phyloP scores from a whole-genome alignment of 768 basidiomycete genomes.

The Suillus alpinus region DNA sequence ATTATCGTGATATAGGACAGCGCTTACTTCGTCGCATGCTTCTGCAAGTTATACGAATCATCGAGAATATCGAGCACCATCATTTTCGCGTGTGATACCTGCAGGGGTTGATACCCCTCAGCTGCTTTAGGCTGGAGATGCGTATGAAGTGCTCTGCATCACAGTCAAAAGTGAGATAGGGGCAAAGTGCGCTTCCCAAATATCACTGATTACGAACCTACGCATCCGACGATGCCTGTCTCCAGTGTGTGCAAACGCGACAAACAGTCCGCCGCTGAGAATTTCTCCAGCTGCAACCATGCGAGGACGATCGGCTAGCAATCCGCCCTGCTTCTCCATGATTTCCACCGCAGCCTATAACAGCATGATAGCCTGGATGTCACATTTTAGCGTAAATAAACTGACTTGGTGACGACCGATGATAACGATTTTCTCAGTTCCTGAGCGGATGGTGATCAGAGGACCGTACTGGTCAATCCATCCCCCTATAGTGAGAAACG shows the following conservation, averaged over 20 bases:
- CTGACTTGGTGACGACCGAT: slow-evolving; percentile 24
- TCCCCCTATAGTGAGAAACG: not conserved
- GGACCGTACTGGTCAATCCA: slow-evolving; percentile 27
- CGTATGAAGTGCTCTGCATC: slow-evolving; percentile 45
- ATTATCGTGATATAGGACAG: slow-evolving; percentile 25
- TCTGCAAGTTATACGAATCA: slow-evolving; percentile 21
- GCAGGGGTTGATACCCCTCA: slow-evolving; percentile 39
- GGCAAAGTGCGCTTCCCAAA: not conserved
- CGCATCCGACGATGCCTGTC: slow-evolving; percentile 53
- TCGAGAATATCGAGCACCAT: slow-evolving; percentile 13
- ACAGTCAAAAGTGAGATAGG: not conserved
- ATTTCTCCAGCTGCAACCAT: slow-evolving; percentile 51
- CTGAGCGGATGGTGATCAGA: slow-evolving; percentile 21
- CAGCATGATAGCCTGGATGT: not conserved
- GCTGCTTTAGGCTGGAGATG: slow-evolving; percentile 48
- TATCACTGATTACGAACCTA: slow-evolving; percentile 30
- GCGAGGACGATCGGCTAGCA: slow-evolving; percentile 44
- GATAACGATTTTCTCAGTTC: slow-evolving; percentile 23
- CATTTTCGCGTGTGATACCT: slow-evolving; percentile 31
- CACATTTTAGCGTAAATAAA: not conserved
- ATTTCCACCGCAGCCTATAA: slow-evolving; percentile 47
- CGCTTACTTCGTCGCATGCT: slow-evolving; percentile 31
- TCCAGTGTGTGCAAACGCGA: slow-evolving; percentile 44
- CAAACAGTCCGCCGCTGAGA: slow-evolving; percentile 50
- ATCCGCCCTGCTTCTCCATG: slow-evolving; percentile 54